phyloP scores from a whole-genome alignment of 2,329 filamentous ascomycete species.

The Ceratocystis colombiana region DNA sequence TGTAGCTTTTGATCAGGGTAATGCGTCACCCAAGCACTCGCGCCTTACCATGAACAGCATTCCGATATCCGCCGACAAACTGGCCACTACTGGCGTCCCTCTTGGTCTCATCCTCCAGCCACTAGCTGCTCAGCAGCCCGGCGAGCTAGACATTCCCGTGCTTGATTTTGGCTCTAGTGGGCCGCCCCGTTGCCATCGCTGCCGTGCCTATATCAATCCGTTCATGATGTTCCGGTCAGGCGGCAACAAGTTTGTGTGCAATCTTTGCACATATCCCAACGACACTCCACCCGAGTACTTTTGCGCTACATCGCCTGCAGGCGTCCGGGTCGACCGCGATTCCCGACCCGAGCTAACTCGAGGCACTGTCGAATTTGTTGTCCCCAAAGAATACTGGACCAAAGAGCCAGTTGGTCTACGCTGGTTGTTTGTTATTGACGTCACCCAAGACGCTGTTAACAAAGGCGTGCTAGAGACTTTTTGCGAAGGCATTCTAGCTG shows the following conservation, averaged over 20 bases:
- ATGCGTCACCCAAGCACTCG: constrained; percentile 87
- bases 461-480: constrained; percentile 84
- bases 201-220: constrained; percentile 93
- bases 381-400: constrained; percentile 98
- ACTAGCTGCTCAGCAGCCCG: constrained; percentile 68
- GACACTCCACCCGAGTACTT: constrained; percentile 88
- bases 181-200: constrained; percentile 83
- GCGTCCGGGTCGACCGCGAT: constrained; percentile 75
- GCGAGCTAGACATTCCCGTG: constrained; percentile 79
- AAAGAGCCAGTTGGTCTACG: constrained; percentile 81
- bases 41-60: constrained; percentile 90
- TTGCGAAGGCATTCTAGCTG: constrained; percentile 75
- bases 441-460: constrained; percentile 81
- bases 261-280: constrained; percentile 95
- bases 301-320: constrained; percentile 76
- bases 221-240: constrained; percentile 96
- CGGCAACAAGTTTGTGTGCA: constrained; percentile 94
- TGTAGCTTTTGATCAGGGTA: constrained; percentile 91
- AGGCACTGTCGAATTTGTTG: constrained; percentile 90
- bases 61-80: constrained; percentile 67
- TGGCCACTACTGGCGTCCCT: constrained; percentile 70
- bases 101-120: constrained; percentile 84
- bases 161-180: constrained; percentile 89
- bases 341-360: constrained; percentile 81
- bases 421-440: constrained; percentile 87